Evolutionary conservation across 306 rosid species (phyloP), one percentile per base, ranked within the genome.

Genomic region (Acacia confusa): DNA sequence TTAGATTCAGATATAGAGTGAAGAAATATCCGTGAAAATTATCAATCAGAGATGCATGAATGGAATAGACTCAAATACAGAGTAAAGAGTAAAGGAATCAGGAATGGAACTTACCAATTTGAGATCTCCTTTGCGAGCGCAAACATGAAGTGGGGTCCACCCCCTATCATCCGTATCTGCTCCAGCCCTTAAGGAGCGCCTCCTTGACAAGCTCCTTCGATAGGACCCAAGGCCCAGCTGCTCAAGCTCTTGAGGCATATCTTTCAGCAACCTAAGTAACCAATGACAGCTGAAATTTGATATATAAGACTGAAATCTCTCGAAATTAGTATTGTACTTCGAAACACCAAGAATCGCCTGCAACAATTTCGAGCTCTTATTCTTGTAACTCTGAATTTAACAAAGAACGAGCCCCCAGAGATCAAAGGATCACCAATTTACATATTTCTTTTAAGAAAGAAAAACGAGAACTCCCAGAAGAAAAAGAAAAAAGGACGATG

Each of bases 141-240:
- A 90, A 83, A 92, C 89, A 80, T 94, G 98, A 66, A 94, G 97
- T 36, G 87, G 38, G 27, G 97, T 92, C 97, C 98, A 94, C 38
- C 98, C 98, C 44, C 98, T 85, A n/a, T 94, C 98, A 81, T 94
- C 98, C 80, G 85, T 90, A 53, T 82, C 91, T 8, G 68, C 74
- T 8, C 87, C 89, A 41, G 84, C 78, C 48, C 86, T 85, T 50
- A 91, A 72, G 45, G 89, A 84, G 44, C 95, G 92, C 83, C 89
- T 88, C 44, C 94, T 82, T 3, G 94, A 94, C 76, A 88, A 63
- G 88, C 81, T 89, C 50, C 84, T 90, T 79, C 86, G 65, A 43
- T 78, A 38, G 55, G 83, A 48, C 74, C 74, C 68, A 2, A 82
- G 78, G 64, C 74, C 63, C 3, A 83, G 78, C 48, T 69, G 78